phyloP scores from a whole-genome alignment of 2,329 filamentous ascomycete species.

The Emericellopsis cladophorae region DNA sequence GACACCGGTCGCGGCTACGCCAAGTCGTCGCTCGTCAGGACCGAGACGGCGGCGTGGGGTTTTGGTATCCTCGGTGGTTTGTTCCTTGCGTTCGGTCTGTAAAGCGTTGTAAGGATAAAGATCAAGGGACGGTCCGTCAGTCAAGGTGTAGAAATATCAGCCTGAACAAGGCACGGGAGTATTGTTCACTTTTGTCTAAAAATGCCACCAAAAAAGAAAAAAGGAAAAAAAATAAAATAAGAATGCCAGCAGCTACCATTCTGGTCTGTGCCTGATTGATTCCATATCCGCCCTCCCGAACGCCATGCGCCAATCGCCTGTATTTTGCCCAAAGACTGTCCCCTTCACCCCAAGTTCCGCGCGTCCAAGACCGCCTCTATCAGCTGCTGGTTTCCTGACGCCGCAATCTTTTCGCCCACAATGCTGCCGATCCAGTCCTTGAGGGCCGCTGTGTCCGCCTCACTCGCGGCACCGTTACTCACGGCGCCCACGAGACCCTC shows the following conservation, averaged over 20 bases:
- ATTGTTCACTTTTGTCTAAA: too few species aligned
- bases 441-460: slow-evolving; percentile 29
- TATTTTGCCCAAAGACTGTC: background rate
- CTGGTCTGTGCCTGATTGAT: background rate
- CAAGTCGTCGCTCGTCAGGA: slow-evolving; percentile 30
- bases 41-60: slow-evolving; percentile 35
- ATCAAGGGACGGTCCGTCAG: background rate
- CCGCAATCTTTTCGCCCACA: slow-evolving; percentile 34
- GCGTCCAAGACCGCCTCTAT: slow-evolving; percentile 41
- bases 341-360: slow-evolving; percentile 32
- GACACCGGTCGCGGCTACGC: slow-evolving; percentile 38
- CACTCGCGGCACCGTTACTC: slow-evolving; percentile 19
- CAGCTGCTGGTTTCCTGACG: slow-evolving; percentile 30
- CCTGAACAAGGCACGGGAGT: background rate
- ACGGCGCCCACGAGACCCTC: slow-evolving; percentile 23
- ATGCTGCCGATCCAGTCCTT: slow-evolving; percentile 42
- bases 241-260: background rate
- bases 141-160: slow-evolving; percentile 1
- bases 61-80: slow-evolving; percentile 27
- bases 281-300: slow-evolving; percentile 5
- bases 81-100: slow-evolving; percentile 36
- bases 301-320: slow-evolving; percentile 11
- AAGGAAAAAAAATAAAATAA: too few species aligned
- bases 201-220: too few species aligned
- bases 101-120: slow-evolving; percentile 7